Percentiles rank a stretch among this genome's conserved stretches.
Evolutionary conservation across 495 filamentous ascomycete genomes (phyloP).

Genomic region (Penicillium herquei): DNA sequence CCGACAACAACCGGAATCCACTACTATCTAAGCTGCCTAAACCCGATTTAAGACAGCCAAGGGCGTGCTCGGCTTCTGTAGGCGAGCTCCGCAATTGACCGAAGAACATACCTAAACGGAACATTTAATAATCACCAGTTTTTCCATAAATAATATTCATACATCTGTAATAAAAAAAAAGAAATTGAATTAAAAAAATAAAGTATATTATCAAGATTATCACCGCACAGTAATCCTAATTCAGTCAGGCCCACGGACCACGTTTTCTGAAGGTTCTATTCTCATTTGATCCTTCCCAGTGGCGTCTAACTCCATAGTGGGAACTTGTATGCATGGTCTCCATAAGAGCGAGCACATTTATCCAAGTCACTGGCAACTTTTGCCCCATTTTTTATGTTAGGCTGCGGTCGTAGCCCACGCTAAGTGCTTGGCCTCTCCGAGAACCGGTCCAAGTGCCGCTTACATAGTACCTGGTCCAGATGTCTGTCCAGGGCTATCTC

Average conservation of each 20-base stretch:
- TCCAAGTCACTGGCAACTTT: neutral
- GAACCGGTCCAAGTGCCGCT: slow-evolving; percentile 12
- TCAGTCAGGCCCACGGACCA: slow-evolving; percentile 18
- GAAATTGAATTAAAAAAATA: neutral
- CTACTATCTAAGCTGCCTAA: neutral
- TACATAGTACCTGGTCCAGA: neutral
- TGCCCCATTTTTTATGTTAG: slow-evolving; percentile 20
- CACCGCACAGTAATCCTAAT: neutral
- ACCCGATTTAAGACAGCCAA: neutral
- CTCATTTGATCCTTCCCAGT: neutral
- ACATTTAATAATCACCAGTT: neutral
- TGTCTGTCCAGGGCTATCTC: no score
- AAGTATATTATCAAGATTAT: no score
- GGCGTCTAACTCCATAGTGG: no score
- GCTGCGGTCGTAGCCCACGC: slow-evolving; percentile 21
- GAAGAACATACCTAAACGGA: neutral
- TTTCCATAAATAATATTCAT: neutral
- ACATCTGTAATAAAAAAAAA: neutral
- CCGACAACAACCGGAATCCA: slow-evolving; percentile 4
- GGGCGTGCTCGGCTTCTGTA: slow-evolving; percentile 10
- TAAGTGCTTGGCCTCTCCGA: slow-evolving; percentile 33
- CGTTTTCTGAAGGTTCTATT: slow-evolving; percentile 9
- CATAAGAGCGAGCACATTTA: no score
- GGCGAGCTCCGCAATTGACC: slow-evolving; percentile 20
- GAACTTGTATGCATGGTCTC: no score